These are phyloP conservation scores for Salvia splendens DNA, from an alignment of 257 asterid genomes.

Conservation along the genomic window DNA sequence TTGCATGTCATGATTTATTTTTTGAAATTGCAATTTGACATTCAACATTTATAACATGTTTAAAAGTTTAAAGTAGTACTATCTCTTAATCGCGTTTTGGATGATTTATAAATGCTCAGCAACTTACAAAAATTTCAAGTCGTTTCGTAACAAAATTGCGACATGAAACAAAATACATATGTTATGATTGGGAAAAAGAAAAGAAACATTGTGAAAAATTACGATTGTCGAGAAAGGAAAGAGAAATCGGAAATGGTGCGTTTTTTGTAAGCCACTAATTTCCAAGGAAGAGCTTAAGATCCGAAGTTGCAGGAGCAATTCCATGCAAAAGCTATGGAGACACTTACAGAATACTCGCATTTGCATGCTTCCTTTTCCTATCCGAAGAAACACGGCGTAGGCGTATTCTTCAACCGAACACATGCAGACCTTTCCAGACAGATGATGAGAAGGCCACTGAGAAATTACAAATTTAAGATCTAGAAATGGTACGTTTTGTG, in stretches of 20 bases:
- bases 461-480: slow-evolving; percentile 37
- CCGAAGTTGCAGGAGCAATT: slow-evolving; percentile 59
- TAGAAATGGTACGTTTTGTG: slow-evolving; percentile 40
- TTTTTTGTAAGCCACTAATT: slow-evolving; percentile 51
- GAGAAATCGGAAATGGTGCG: slow-evolving; percentile 20
- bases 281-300: slow-evolving; percentile 47
- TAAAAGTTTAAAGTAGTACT: too few relatives aligned
- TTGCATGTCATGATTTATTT: too few relatives aligned
- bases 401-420: slow-evolving; percentile 26
- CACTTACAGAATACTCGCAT: slow-evolving; percentile 17
- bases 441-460: slow-evolving; percentile 30
- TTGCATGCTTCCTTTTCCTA: slow-evolving; percentile 34
- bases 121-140: too few relatives aligned
- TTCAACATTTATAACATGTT: too few relatives aligned
- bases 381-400: slow-evolving; percentile 7
- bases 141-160: too few relatives aligned
- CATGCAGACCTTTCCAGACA: slow-evolving; percentile 31
- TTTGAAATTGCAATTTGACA: too few relatives aligned
- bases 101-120: too few relatives aligned
- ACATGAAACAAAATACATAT: too few relatives aligned
- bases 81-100: too few relatives aligned
- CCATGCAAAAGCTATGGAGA: slow-evolving; percentile 44
- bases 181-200: too few relatives aligned
- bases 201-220: too few relatives aligned
- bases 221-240: too few relatives aligned